phyloP scores from a whole-genome alignment of 2,329 filamentous ascomycete species.

The Aplosporella prunicola region DNA sequence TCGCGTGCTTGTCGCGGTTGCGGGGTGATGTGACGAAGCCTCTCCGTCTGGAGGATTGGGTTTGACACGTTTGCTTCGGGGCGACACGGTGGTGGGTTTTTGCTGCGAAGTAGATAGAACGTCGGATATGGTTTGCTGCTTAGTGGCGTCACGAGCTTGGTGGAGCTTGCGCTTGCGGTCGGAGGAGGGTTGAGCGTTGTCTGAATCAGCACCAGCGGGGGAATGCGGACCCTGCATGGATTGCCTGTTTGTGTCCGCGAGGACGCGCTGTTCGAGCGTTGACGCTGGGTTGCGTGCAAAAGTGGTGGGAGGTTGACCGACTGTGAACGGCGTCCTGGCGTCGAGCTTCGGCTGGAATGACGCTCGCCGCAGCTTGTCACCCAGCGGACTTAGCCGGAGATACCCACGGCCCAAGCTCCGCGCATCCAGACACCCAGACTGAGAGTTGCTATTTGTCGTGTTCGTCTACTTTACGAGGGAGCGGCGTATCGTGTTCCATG shows the following conservation, averaged over 20 bases:
- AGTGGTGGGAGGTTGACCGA: no score
- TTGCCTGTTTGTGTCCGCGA: not conserved
- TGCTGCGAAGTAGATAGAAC: slow-evolving; percentile 30
- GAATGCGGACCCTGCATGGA: no score
- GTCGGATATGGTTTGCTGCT: slow-evolving; percentile 37
- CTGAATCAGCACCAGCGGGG: no score
- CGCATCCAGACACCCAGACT: no score
- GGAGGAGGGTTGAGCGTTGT: slow-evolving; percentile 4
- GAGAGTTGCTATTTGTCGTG: slow-evolving; percentile 5
- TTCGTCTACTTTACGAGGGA: no score
- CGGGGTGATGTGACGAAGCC: slow-evolving; percentile 17
- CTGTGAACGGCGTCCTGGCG: no score
- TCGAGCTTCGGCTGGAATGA: no score
- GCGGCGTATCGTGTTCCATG: no score
- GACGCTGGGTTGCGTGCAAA: slow-evolving; percentile 6
- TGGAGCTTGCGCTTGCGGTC: slow-evolving; percentile 13
- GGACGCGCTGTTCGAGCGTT: slow-evolving; percentile 6
- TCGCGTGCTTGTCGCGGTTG: slow-evolving; percentile 16
- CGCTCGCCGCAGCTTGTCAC: no score
- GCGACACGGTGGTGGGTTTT: slow-evolving; percentile 19
- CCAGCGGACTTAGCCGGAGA: no score
- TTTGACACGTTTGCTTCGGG: slow-evolving; percentile 32
- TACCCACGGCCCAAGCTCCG: no score
- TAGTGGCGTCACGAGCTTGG: slow-evolving; percentile 9
- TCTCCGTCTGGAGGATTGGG: slow-evolving; percentile 6